Base-by-base conservation (phyloP, 305 asterid genomes). In the Solanum hybrid region DNA sequence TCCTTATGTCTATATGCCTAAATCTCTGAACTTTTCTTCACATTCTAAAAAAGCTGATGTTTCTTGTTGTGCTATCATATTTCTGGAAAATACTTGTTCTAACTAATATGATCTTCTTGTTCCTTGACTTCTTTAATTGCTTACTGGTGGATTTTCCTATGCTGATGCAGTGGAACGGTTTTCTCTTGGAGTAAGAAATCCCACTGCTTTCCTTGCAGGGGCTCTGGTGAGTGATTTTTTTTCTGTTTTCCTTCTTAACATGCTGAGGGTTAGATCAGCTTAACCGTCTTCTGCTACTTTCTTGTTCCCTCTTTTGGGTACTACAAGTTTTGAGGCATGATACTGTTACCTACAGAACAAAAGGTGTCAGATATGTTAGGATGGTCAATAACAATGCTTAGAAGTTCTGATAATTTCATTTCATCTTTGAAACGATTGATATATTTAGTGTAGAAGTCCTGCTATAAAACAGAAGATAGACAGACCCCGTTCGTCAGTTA, bases 141-240 rank as follows among this genome's bases (percentile, higher is more conserved):
- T 86, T 90, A 64, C 89, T 88, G 90, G 76, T 79, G 51, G 77
- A 33, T 76, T 40, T 40, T 29, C 88, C 33, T 89, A 89, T 91
- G 91, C 64, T 89, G 89, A 85, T 90, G 94, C 98, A 97, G 99
- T 97, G 77, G 99, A 97, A 91, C 93, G 98, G 74, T 96, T 97
- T 91, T 97, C 99, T 79, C 90, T 97, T 67, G 99, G 98, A 89
- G 98, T 95, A 89, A 93, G 98, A 92, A 97, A 97, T 90, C 98
- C 99, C 67, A 97, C 98, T 7, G 95, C 99, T 86, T 97, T 97
- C 92, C 93, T 96, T 46, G 98, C 99, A 51, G 99, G 99, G 71
- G 96, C 98, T 86, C 94, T 94, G 98, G 99, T 97, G 39, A 89
- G 98, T 93, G 37, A 83, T 91, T 22, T n/a, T 90, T 51, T 89